Base-by-base conservation (phyloP, 2,329 filamentous ascomycete species). In the Botrytis galanthina region DNA sequence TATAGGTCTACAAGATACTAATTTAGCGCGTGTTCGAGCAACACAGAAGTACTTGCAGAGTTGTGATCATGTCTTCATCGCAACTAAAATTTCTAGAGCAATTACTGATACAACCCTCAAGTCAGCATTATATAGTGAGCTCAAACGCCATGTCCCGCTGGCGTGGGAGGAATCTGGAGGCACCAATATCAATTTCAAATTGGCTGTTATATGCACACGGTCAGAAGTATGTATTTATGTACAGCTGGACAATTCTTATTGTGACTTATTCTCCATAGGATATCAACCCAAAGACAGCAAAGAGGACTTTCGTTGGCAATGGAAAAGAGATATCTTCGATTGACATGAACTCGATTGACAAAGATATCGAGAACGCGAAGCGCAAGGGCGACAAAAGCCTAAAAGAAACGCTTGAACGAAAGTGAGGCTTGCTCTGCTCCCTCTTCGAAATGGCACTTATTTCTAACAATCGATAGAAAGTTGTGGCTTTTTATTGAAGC, bases 11-110 rank as follows among this genome's bases (percentile, higher is more conserved):
- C 79, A 82, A 67, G 80, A 83, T 72, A 81, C 81, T 1, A 82
- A 83, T 73, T 66, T 82, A 48, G 82, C 82, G 20, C 78, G 82
- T 73, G 80, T 83, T 3, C 75, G 78, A 72, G 78, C 78, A 10
- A 82, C 82, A n/a, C 79, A 82, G 54, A 78, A 79, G 35, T 83
- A 82, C 69, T 54, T 54, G 26, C 48, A 54, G 48, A 79, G 78
- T 39, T 83, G 81, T 76, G 80, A 82, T 64, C 79, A 80, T 32
- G 77, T 83, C 14, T 78, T 83, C 22, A 78, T 82, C 22, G 81
- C 82, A 4, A 77, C 81, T 18, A 81, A n/a, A 54, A 54, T 54
- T 54, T 54, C 48, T 1, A 54, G 48, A 54, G 48, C 48, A n/a
- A 54, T 54, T 37, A 69, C 48, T 1, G 14, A 69, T 51, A n/a